Evolutionary conservation across 2,329 filamentous ascomycete species (phyloP).

Genomic region (Conoideocrella luteorostrata): DNA sequence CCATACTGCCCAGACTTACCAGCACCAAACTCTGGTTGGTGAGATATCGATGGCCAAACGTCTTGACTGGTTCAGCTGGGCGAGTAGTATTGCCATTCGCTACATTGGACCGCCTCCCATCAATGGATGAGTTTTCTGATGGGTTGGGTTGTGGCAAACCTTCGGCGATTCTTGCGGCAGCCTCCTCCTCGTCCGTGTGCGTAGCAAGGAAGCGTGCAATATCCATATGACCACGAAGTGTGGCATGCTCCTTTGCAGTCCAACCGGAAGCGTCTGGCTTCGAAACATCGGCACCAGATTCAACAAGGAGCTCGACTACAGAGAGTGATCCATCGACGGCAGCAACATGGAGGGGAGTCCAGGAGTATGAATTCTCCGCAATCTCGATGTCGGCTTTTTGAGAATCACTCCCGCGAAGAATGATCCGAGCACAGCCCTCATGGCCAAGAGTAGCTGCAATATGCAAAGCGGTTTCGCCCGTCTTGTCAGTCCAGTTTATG

Average conservation of each 20-base stretch:
- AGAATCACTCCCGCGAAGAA: conserved; percentile 62
- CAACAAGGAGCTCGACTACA: conserved; percentile 70
- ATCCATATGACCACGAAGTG: conserved; percentile 77
- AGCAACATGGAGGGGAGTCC: conserved; percentile 93
- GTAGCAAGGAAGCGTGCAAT: conserved; percentile 66
- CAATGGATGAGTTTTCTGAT: conserved; percentile 54
- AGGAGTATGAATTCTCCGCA: conserved; percentile 76
- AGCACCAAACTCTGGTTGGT: conserved; percentile 83
- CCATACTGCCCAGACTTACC: conserved; percentile 91
- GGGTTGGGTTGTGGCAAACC: conserved; percentile 16
- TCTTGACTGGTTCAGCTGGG: conserved; percentile 74
- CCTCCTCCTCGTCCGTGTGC: conserved; percentile 31
- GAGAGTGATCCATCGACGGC: conserved; percentile 78
- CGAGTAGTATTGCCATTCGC: conserved; percentile 37
- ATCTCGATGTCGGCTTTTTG: conserved; percentile 74
- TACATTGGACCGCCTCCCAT: conserved; percentile 50
- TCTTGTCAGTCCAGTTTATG: conserved; percentile 86
- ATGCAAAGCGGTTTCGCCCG: conserved; percentile 86
- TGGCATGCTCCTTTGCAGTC: conserved; percentile 90
- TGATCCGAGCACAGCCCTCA: conserved; percentile 67
- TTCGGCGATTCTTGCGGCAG: conserved; percentile 16
- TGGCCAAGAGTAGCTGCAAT: conserved; percentile 87
- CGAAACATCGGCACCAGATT: conserved; percentile 69
- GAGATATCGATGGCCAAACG: conserved; percentile 92
- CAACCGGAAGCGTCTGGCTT: conserved; percentile 81